Percentiles rank a stretch among this genome's conserved stretches.
phyloP scores from a whole-genome alignment of 2,329 filamentous ascomycete genomes.

The Cordyceps javanica region DNA sequence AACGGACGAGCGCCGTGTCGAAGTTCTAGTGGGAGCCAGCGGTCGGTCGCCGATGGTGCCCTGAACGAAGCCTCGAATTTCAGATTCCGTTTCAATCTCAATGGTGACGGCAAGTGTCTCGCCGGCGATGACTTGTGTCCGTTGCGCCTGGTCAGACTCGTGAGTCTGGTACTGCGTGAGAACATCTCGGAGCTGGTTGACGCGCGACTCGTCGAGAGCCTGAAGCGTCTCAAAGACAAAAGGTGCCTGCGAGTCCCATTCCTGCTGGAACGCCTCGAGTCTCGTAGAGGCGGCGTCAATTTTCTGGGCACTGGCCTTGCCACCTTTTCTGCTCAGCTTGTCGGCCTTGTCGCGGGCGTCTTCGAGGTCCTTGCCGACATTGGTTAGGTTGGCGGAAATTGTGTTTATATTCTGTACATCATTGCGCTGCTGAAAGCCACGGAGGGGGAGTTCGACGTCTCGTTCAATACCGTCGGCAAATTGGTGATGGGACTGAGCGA shows the following conservation, averaged over 20 bases:
- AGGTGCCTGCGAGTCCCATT: conserved; percentile 92
- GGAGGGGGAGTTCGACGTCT: conserved; percentile 80
- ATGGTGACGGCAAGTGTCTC: conserved; percentile 75
- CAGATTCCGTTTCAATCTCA: conserved; percentile 78
- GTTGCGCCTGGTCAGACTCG: conserved; percentile 80
- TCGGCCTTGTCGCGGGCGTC: conserved; percentile 79
- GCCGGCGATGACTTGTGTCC: conserved; percentile 67
- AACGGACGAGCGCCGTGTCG: conserved; percentile 36
- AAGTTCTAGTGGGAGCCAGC: conserved; percentile 30
- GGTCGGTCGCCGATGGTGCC: conserved; percentile 33
- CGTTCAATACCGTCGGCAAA: conserved; percentile 77
- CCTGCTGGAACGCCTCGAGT: conserved; percentile 69
- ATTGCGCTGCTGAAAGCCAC: conserved; percentile 65
- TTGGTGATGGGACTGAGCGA: conserved; percentile 76
- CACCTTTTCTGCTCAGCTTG: conserved; percentile 73
- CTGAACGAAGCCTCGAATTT: conserved; percentile 68
- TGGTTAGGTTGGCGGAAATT: conserved; percentile 73
- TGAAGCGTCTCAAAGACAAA: conserved; percentile 93
- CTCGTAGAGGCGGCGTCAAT: conserved; percentile 66
- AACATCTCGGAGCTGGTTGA: conserved; percentile 84
- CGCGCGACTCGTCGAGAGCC: conserved; percentile 77
- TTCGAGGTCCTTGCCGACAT: conserved; percentile 79
- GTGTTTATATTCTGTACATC: conserved; percentile 77
- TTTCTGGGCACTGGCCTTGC: conserved; percentile 69
- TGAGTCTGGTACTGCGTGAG: conserved; percentile 91